Percentiles rank a stretch among this genome's conserved stretches.
Evolutionary conservation across 306 rosid genomes (phyloP).

Genomic region (Cicer yamashitae): DNA sequence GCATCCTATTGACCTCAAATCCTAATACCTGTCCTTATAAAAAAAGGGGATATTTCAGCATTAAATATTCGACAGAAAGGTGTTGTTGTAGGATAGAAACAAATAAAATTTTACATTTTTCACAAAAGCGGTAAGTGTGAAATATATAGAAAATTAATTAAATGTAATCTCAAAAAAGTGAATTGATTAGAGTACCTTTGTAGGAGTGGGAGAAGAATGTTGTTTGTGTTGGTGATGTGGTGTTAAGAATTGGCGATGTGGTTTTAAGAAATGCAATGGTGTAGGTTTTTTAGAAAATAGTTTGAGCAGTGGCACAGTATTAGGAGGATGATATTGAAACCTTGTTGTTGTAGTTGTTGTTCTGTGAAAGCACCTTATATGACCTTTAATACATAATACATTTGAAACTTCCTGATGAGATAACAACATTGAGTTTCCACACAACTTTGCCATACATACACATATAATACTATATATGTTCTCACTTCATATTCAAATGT

Average conservation of each 20-base stretch:
- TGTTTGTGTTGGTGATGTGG: conserved; percentile 46
- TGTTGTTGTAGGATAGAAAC: too few species aligned
- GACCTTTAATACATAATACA: conserved; percentile 37
- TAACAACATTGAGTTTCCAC: conserved; percentile 52
- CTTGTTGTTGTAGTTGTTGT: conserved; percentile 19
- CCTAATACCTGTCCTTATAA: conserved; percentile 29
- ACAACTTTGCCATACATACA: conserved; percentile 51
- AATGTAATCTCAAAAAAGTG: too few species aligned
- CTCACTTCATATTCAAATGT: conserved; percentile 38
- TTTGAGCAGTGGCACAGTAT: conserved; percentile 46
- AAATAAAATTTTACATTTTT: conserved; percentile 23
- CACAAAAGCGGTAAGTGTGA: not conserved
- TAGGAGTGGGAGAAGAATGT: conserved; percentile 36
- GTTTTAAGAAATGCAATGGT: conserved; percentile 42
- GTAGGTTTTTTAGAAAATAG: conserved; percentile 54
- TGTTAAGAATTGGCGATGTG: conserved; percentile 43
- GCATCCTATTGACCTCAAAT: conserved; percentile 43
- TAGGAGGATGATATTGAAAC: conserved; percentile 42
- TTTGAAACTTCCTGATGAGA: conserved; percentile 43
- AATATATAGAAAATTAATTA: too few species aligned
- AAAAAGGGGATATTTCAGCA: too few species aligned
- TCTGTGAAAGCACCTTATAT: conserved; percentile 50
- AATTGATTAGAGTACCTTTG: conserved; percentile 13
- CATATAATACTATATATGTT: not conserved
- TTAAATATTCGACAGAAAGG: too few species aligned